phyloP scores from a whole-genome alignment of 2,329 filamentous ascomycete genomes.

The Cadophora malorum region DNA sequence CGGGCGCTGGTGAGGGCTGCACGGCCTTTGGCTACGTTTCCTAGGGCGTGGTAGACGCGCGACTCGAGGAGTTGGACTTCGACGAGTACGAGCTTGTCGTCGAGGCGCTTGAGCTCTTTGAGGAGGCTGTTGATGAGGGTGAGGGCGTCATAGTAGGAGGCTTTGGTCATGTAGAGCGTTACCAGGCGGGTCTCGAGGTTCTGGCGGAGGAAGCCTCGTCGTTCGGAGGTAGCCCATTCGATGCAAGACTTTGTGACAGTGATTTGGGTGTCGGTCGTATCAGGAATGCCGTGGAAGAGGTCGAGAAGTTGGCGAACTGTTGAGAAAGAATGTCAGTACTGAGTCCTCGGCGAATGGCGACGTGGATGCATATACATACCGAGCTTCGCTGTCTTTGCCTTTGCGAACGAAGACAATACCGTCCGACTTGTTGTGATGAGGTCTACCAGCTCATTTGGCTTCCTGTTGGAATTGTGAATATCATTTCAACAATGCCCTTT shows the following conservation, averaged over 20 bases:
- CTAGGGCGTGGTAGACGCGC: conserved; percentile 94
- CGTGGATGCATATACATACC: conserved; percentile 62
- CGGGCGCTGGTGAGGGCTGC: conserved; percentile 93
- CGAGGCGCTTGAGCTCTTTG: conserved; percentile 94
- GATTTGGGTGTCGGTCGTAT: conserved; percentile 94
- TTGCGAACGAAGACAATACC: conserved; percentile 93
- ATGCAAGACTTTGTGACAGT: conserved; percentile 98
- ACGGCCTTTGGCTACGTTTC: conserved; percentile 94
- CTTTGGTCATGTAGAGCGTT: conserved; percentile 93
- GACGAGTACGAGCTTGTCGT: conserved; percentile 97
- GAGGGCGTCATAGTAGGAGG: conserved; percentile 95
- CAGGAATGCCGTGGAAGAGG: conserved; percentile 90
- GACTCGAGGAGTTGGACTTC: conserved; percentile 98
- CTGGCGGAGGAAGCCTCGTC: conserved; percentile 94
- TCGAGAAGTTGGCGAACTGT: conserved; percentile 95
- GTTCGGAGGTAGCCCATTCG: conserved; percentile 96
- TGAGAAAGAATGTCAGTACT: conserved; percentile 23
- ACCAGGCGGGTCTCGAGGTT: conserved; percentile 97
- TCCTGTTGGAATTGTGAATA: conserved; percentile 57
- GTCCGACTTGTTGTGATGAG: conserved; percentile 89
- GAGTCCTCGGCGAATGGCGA: not conserved
- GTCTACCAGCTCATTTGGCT: conserved; percentile 83
- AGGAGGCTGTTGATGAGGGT: conserved; percentile 96
- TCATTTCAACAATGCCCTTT: conserved; percentile 17
- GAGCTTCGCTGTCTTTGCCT: conserved; percentile 98